A percentile compares a stretch with the other conserved stretches of the same genome.
These are phyloP conservation scores for Cruciata laevipes DNA, from an alignment of 257 asterid species.

Conservation along the genomic window DNA sequence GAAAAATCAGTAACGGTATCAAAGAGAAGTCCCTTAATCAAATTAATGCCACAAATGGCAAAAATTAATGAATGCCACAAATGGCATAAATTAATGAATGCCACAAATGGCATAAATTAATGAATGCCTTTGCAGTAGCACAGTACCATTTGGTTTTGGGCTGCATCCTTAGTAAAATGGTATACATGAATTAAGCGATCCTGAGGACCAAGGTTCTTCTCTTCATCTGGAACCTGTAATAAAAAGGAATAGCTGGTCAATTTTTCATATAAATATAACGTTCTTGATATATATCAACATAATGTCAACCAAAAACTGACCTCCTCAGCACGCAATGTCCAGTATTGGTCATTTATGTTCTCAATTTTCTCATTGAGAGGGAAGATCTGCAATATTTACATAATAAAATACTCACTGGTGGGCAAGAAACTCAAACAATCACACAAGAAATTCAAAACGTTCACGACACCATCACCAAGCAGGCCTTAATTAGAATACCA, in stretches of 20 bases:
- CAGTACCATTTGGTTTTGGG: slow-evolving; percentile 81
- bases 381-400: slow-evolving; percentile 53
- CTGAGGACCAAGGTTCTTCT: slow-evolving; percentile 73
- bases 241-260: neutral
- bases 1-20: neutral
- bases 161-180: slow-evolving; percentile 70
- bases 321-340: slow-evolving; percentile 98
- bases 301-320: slow-evolving; percentile 24
- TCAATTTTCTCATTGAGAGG: slow-evolving; percentile 80
- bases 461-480: neutral
- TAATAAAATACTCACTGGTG: slow-evolving; percentile 8
- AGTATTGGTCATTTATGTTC: slow-evolving; percentile 86
- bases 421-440: neutral
- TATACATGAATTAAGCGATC: slow-evolving; percentile 77
- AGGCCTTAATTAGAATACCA: neutral
- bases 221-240: slow-evolving; percentile 83
- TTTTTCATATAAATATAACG: neutral
- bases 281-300: neutral
- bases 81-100: neutral
- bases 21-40: neutral
- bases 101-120: neutral
- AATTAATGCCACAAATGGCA: neutral
- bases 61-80: neutral
- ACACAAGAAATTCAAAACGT: neutral
- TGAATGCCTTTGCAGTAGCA: slow-evolving; percentile 11